phyloP scores from a whole-genome alignment of 1,284 basidiomycete species.

The Austroboletus niveus region DNA sequence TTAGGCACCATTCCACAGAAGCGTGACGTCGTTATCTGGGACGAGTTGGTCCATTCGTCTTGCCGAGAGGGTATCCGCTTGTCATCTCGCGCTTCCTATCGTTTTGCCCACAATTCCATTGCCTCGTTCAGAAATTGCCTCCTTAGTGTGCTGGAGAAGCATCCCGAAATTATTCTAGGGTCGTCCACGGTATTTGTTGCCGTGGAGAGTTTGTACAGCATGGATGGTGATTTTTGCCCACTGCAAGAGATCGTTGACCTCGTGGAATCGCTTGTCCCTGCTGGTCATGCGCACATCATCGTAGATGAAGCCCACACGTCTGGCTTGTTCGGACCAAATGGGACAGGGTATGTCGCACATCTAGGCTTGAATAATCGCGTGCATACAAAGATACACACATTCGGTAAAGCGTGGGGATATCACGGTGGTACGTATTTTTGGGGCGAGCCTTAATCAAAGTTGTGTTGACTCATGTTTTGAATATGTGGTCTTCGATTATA shows the following conservation, averaged over 20 bases:
- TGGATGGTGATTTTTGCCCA: slow-evolving; percentile 65
- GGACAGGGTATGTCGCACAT: slow-evolving; percentile 37
- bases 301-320: slow-evolving; percentile 62
- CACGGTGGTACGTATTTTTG: slow-evolving; percentile 63
- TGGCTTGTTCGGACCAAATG: slow-evolving; percentile 44
- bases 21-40: slow-evolving; percentile 54
- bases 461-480: not conserved
- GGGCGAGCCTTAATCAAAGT: not conserved
- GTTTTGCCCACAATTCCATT: slow-evolving; percentile 51
- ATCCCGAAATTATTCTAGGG: slow-evolving; percentile 20
- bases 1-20: slow-evolving; percentile 50
- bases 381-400: slow-evolving; percentile 50
- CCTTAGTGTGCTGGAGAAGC: slow-evolving; percentile 24
- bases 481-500: slow-evolving; percentile 10
- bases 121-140: slow-evolving; percentile 24
- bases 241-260: slow-evolving; percentile 41
- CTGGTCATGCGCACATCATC: slow-evolving; percentile 36
- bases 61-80: slow-evolving; percentile 56
- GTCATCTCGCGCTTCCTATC: slow-evolving; percentile 31
- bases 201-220: slow-evolving; percentile 60
- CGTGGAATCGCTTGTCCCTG: slow-evolving; percentile 35
- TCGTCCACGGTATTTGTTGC: slow-evolving; percentile 46
- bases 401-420: slow-evolving; percentile 58
- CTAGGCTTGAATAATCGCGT: slow-evolving; percentile 39
- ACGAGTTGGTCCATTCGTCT: slow-evolving; percentile 58